Base-by-base conservation (phyloP, 495 filamentous ascomycete species). In the Penicillium angulare region DNA sequence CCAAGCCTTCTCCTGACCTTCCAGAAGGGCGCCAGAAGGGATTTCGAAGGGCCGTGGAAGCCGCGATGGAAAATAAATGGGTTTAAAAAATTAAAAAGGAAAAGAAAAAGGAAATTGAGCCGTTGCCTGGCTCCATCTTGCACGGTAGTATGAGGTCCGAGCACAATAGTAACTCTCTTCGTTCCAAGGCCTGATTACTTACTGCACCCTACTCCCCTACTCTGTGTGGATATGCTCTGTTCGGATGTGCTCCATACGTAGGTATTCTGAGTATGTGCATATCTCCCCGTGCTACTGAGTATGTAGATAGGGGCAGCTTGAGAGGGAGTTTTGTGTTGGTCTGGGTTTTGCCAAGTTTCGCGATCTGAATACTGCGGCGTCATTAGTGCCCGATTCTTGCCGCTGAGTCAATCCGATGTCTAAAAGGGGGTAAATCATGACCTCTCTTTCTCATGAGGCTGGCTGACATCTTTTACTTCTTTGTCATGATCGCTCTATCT, bases 1-100 rank as follows among this genome's bases (percentile, higher is more conserved):
- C 69, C 64, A 73, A 68, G 57, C 57, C 58, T 68, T 67, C 67
- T 59, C 59, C 44, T 59, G 59, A 60, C 52, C 69, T 73, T 73
- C 69, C 67, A 60, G 69, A 60, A 64, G 63, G 53, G 45, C 45
- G 46, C 63, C 59, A 71, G 69, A 73, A 73, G 67, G 59, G 20
- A 53, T 51, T 61, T 57, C 53, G 61, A 65, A 65, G 55, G 49
- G 31, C 31, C 23, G 45, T 66, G 50, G 64, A 68, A 68, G 63
- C 47, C 47, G 58, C n/a, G n/a, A n/a, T n/a, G n/a, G n/a, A n/a
- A n/a, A n/a, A n/a, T n/a, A n/a, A n/a, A n/a, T n/a, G n/a, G n/a
- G n/a, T n/a, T n/a, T n/a, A n/a, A n/a, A n/a, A n/a, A n/a, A n/a
- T n/a, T n/a, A 15, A 35, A 47, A 47, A 10, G 5, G 10, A 7